These are phyloP conservation scores for Urochloa ruziziensis DNA, from an alignment of 176 grass and related monocot species.

Conservation along the genomic window DNA sequence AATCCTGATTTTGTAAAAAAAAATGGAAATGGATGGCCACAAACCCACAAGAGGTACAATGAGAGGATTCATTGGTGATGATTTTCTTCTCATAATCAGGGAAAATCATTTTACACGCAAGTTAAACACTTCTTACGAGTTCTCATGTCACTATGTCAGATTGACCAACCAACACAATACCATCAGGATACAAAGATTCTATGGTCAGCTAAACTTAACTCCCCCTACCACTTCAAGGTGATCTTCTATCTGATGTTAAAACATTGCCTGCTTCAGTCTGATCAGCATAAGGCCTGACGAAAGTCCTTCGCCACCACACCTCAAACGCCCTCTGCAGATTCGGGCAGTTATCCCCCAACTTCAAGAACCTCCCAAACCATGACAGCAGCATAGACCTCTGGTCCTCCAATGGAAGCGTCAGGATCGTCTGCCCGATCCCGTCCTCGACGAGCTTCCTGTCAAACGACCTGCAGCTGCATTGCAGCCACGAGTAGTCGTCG, in stretches of 20 bases:
- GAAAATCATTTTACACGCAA: constrained; percentile 27
- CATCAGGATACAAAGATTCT: constrained; percentile 17
- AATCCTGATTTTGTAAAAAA: too few relatives aligned
- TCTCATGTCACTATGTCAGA: constrained; percentile 31
- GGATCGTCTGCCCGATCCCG: constrained; percentile 79
- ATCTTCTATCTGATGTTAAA: constrained; percentile 6
- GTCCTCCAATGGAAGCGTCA: constrained; percentile 80
- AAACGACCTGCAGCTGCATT: constrained; percentile 64
- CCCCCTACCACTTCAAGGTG: constrained; percentile 24
- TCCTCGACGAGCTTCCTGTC: constrained; percentile 83
- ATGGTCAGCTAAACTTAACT: constrained; percentile 23
- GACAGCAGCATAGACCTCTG: constrained; percentile 62
- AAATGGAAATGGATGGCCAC: background rate
- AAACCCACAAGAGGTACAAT: background rate
- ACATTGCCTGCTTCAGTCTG: constrained; percentile 29
- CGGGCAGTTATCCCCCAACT: constrained; percentile 67
- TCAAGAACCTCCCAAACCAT: constrained; percentile 81
- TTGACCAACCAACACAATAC: constrained; percentile 12
- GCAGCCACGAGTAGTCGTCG: constrained; percentile 86
- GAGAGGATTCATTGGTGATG: background rate
- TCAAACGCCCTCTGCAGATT: constrained; percentile 90
- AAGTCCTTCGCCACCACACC: constrained; percentile 97
- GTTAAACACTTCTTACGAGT: constrained; percentile 8
- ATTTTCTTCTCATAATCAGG: constrained; percentile 18
- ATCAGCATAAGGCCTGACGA: constrained; percentile 71